Evolutionary conservation across 768 basidiomycete species (phyloP).

Genomic region (Scleroderma bovista): DNA sequence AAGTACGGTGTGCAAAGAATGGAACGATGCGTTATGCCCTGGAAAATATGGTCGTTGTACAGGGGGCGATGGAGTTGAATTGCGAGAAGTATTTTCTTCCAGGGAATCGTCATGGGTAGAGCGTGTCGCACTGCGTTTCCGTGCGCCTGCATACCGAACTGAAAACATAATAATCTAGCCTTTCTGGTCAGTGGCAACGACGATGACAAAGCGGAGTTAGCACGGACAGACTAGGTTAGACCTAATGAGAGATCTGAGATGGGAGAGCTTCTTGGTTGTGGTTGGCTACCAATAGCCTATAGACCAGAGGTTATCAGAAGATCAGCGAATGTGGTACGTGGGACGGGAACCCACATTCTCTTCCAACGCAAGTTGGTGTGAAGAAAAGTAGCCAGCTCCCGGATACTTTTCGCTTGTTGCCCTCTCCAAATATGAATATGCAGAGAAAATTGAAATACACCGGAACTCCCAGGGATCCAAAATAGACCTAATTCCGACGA

Average conservation of each 20-base stretch:
- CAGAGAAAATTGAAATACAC: constrained; percentile 7
- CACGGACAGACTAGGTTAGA: constrained; percentile 2
- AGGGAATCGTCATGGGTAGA: constrained; percentile 13
- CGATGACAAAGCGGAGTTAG: background rate
- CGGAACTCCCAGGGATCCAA: constrained; percentile 12
- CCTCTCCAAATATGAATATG: constrained; percentile 11
- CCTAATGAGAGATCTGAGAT: constrained; percentile 1
- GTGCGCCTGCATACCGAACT: background rate
- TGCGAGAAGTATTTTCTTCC: constrained; percentile 8
- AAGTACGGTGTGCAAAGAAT: constrained; percentile 10
- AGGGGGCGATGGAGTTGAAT: constrained; percentile 1
- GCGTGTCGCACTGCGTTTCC: constrained; percentile 13
- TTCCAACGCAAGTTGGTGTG: background rate
- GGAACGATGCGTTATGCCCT: constrained; percentile 12
- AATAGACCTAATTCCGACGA: constrained; percentile 14
- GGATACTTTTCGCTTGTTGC: background rate
- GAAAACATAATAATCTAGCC: constrained; percentile 15
- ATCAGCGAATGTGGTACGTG: background rate
- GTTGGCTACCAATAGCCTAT: constrained; percentile 13
- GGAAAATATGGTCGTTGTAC: constrained; percentile 6
- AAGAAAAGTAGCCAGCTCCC: background rate
- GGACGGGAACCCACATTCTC: constrained; percentile 17
- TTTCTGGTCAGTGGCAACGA: background rate
- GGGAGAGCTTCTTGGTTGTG: constrained; percentile 11
- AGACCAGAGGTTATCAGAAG: constrained; percentile 1